phyloP scores from a whole-genome alignment of 106 monocot genomes.

The Dendrobium catenatum region DNA sequence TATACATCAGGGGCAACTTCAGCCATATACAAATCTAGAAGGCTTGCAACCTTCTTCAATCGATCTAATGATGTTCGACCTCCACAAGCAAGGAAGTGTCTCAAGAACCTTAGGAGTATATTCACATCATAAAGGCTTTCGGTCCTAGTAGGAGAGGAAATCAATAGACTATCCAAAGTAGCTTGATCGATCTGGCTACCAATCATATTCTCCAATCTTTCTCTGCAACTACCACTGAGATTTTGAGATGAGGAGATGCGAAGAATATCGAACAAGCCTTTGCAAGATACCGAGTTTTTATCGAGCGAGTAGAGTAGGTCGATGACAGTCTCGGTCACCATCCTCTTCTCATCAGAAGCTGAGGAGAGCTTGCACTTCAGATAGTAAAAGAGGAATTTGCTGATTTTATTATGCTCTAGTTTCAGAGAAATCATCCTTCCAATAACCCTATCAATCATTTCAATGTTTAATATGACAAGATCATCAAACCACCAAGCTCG shows the following conservation, averaged over 20 bases:
- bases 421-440: constrained; percentile 35
- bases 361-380: constrained; percentile 37
- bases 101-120: constrained; percentile 59
- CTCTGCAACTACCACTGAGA: constrained; percentile 24
- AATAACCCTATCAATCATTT: constrained; percentile 23
- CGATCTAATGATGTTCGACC: constrained; percentile 13
- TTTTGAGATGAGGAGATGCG: constrained; percentile 33
- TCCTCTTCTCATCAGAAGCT: constrained; percentile 37
- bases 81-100: constrained; percentile 36
- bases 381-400: constrained; percentile 73
- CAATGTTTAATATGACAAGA: constrained; percentile 26
- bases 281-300: constrained; percentile 51
- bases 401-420: constrained; percentile 36
- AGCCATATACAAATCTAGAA: constrained; percentile 81
- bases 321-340: constrained; percentile 33
- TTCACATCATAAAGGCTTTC: constrained; percentile 68
- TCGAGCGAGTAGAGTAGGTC: constrained; percentile 51
- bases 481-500: constrained; percentile 92
- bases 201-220: constrained; percentile 64
- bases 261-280: constrained; percentile 63
- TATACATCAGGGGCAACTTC: constrained; percentile 84
- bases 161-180: constrained; percentile 64
- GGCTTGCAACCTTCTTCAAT: constrained; percentile 52
- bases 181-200: constrained; percentile 62
- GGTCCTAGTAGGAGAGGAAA: constrained; percentile 30